A percentile compares a stretch with the other conserved stretches of the same genome.
Conservation (phyloP, 2,329 filamentous ascomycete species). For the Venturia aucupariae region DNA sequence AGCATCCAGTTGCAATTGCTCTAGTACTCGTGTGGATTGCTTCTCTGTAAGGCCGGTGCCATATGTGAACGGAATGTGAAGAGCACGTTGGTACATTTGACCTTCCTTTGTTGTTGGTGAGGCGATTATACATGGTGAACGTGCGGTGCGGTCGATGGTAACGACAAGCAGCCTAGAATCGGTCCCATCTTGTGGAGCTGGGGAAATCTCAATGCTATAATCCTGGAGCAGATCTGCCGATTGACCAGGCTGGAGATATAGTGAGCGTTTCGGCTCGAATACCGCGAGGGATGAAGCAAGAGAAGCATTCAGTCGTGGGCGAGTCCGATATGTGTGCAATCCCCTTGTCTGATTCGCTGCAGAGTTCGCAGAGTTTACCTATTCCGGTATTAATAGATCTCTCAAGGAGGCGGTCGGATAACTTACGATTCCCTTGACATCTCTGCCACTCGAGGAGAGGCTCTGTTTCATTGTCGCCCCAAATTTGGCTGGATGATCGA, state of each 20-base stretch:
- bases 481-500: slow-evolving; percentile 68
- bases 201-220: slow-evolving; percentile 38
- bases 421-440: slow-evolving; percentile 31
- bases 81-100: slow-evolving; percentile 34
- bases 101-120: slow-evolving; percentile 37
- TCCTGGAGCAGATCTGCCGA: slow-evolving; percentile 48
- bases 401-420: neutral
- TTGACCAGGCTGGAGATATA: slow-evolving; percentile 47
- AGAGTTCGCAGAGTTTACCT: slow-evolving; percentile 23
- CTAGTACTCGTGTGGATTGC: slow-evolving; percentile 35
- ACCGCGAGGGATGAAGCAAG: slow-evolving; percentile 6
- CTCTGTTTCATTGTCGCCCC: slow-evolving; percentile 57
- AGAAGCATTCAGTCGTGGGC: slow-evolving; percentile 14
- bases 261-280: slow-evolving; percentile 36
- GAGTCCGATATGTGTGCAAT: slow-evolving; percentile 30
- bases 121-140: slow-evolving; percentile 55
- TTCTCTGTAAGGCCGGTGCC: slow-evolving; percentile 30
- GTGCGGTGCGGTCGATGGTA: slow-evolving; percentile 53
- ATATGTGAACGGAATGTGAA: slow-evolving; percentile 56
- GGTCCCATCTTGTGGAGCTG: slow-evolving; percentile 24
- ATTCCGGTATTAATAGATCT: neutral
- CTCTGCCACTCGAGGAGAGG: slow-evolving; percentile 33
- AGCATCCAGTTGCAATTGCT: slow-evolving; percentile 46
- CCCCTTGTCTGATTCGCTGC: slow-evolving; percentile 40
- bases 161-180: slow-evolving; percentile 48